Evolutionary conservation across 1,284 basidiomycete species (phyloP).

Genomic region (Irpex rosettiformis): DNA sequence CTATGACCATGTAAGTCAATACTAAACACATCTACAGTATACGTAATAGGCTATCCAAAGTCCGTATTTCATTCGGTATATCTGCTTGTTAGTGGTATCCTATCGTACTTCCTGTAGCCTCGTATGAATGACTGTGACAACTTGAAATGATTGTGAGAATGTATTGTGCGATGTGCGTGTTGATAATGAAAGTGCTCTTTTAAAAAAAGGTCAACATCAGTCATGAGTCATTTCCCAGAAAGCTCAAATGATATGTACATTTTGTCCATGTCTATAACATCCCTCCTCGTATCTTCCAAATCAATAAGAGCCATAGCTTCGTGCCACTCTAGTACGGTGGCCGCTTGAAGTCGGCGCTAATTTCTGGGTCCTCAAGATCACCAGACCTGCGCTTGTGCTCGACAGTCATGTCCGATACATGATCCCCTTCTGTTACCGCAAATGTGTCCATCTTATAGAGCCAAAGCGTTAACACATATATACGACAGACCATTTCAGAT

Average conservation of each 20-base stretch:
- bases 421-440: constrained; percentile 25
- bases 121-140: not conserved
- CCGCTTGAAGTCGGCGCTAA: constrained; percentile 27
- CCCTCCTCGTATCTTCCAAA: not conserved
- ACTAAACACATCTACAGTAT: not conserved
- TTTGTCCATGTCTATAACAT: not conserved
- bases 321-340: constrained; percentile 19
- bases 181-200: not conserved
- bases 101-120: not conserved
- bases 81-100: not conserved
- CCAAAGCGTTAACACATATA: not conserved
- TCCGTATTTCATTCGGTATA: not conserved
- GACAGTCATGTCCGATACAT: constrained; percentile 17
- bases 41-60: not conserved
- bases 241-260: not conserved
- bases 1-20: constrained; percentile 9
- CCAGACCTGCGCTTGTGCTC: constrained; percentile 16
- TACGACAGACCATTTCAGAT: too few species aligned
- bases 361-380: constrained; percentile 22
- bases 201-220: not conserved
- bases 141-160: not conserved
- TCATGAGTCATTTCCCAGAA: not conserved
- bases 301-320: not conserved
- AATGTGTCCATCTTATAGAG: constrained; percentile 27
- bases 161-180: not conserved